phyloP scores from a whole-genome alignment of 768 basidiomycete species.

The Trametes gibbosa region DNA sequence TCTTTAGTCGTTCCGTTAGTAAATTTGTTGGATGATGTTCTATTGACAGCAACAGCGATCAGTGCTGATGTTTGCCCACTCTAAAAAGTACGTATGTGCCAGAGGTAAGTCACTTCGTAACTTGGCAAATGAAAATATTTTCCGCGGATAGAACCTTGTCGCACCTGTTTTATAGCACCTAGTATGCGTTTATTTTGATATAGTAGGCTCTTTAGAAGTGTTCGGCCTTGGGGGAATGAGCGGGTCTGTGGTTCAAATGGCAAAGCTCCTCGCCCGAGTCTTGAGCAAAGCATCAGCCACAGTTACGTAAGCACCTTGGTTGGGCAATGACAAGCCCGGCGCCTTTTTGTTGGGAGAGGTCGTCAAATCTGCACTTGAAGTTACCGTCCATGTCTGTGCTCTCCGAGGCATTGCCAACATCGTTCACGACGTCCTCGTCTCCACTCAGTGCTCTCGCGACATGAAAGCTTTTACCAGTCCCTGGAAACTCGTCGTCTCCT shows the following conservation, averaged over 20 bases:
- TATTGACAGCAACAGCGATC: too few species aligned
- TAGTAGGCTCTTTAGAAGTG: neutral
- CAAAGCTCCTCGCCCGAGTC: neutral
- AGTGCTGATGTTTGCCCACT: too few species aligned
- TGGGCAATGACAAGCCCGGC: neutral
- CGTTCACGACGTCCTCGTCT: neutral
- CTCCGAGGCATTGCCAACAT: neutral
- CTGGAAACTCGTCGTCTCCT: neutral
- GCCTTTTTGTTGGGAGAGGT: neutral
- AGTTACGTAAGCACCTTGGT: slow-evolving; percentile 11
- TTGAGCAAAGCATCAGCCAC: slow-evolving; percentile 17
- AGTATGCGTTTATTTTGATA: neutral
- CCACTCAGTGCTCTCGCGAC: neutral
- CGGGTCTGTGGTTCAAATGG: neutral
- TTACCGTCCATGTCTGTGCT: neutral
- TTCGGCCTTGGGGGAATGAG: neutral
- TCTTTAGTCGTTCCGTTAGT: neutral
- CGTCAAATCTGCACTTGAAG: neutral
- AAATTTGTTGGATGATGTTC: neutral
- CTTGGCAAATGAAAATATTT: neutral
- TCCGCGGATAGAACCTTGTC: neutral
- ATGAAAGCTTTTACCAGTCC: neutral
- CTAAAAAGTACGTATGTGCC: neutral
- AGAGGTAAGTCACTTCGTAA: neutral
- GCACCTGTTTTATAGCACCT: too few species aligned